These are phyloP conservation scores for Tilletia caries DNA, from an alignment of 1,284 basidiomycete species.

Conservation along the genomic window DNA sequence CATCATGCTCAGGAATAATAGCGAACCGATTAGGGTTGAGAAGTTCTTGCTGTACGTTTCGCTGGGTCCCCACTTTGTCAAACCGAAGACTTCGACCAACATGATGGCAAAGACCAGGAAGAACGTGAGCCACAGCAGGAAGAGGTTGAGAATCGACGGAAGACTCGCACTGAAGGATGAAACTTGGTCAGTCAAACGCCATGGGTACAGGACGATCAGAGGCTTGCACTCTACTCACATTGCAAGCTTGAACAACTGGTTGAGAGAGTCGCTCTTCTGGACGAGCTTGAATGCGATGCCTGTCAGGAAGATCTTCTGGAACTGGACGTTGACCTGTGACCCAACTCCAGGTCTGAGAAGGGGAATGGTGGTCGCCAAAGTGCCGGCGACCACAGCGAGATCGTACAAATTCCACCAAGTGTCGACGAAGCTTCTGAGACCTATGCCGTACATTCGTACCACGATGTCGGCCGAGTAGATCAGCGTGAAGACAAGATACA, in stretches of 20 bases:
- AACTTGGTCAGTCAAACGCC: not conserved
- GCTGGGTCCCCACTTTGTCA: conserved; percentile 77
- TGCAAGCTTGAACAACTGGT: conserved; percentile 94
- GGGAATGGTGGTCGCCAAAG: conserved; percentile 77
- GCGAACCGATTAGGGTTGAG: conserved; percentile 70
- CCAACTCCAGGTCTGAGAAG: conserved; percentile 23
- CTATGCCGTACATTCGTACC: conserved; percentile 77
- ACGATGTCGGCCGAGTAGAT: conserved; percentile 75
- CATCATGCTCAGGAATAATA: conserved; percentile 73
- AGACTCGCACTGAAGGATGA: conserved; percentile 68
- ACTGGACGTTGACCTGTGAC: conserved; percentile 59
- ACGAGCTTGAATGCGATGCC: conserved; percentile 91
- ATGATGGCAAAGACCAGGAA: conserved; percentile 91
- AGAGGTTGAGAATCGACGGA: conserved; percentile 78
- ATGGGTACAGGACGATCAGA: conserved; percentile 8
- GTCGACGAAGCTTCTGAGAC: conserved; percentile 74
- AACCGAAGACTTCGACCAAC: conserved; percentile 84
- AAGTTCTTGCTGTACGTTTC: conserved; percentile 78
- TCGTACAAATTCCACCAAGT: conserved; percentile 89
- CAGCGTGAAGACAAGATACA: conserved; percentile 72
- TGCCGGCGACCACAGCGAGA: conserved; percentile 74
- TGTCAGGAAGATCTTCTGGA: conserved; percentile 92
- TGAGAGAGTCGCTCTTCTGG: conserved; percentile 80
- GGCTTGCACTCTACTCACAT: conserved; percentile 63
- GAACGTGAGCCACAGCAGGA: conserved; percentile 83